phyloP scores from a whole-genome alignment of 441 rosid species.

The Dalechampia spathulata region DNA sequence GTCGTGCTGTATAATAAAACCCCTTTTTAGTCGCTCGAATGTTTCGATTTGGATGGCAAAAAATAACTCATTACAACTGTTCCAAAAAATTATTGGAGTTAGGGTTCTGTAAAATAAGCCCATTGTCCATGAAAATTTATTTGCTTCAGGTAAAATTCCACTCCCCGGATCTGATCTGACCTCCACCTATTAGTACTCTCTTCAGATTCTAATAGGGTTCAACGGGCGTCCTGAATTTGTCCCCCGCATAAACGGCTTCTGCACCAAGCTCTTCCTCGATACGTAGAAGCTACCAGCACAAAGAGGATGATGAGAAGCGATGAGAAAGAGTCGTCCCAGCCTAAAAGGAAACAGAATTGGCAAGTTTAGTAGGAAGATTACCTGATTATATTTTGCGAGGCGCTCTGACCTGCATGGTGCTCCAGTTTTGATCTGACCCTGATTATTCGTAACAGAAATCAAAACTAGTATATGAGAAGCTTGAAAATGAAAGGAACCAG shows the following conservation, averaged over 20 bases:
- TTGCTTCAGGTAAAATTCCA: slow-evolving; percentile 5
- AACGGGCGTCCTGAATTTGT: slow-evolving; percentile 76
- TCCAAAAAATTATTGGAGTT: slow-evolving; percentile 21
- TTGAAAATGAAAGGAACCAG: too few species aligned
- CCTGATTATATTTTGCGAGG: slow-evolving; percentile 96
- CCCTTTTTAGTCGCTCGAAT: too few species aligned
- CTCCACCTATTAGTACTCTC: neutral
- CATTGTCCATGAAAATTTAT: neutral
- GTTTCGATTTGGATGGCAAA: neutral
- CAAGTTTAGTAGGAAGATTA: slow-evolving; percentile 7
- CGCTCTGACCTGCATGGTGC: slow-evolving; percentile 99
- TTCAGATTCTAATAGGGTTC: slow-evolving; percentile 24
- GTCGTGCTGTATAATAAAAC: too few species aligned
- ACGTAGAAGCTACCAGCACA: slow-evolving; percentile 53
- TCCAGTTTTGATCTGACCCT: slow-evolving; percentile 98
- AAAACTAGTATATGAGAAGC: slow-evolving; percentile 6
- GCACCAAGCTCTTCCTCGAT: slow-evolving; percentile 95
- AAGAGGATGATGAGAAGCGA: neutral
- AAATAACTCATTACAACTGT: neutral
- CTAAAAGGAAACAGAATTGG: too few species aligned
- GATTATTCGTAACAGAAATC: slow-evolving; percentile 9
- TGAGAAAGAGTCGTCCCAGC: neutral
- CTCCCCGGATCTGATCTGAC: neutral
- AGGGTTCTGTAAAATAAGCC: slow-evolving; percentile 1
- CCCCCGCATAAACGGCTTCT: slow-evolving; percentile 85